phyloP scores from a whole-genome alignment of 2,329 filamentous ascomycete genomes.

The Curvularia sp. region DNA sequence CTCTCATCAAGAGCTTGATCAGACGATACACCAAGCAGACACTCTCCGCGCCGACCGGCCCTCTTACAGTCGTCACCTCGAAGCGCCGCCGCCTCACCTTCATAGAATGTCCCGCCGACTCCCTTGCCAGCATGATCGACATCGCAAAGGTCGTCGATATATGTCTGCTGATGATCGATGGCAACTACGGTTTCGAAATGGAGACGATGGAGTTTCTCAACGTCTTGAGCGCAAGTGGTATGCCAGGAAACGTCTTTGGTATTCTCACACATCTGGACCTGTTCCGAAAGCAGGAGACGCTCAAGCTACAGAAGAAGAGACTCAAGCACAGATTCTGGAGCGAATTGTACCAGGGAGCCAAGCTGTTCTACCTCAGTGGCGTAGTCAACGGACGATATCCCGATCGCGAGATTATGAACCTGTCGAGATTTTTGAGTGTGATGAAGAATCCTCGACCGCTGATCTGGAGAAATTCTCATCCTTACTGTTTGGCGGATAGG shows the following conservation, averaged over 20 bases:
- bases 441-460: conserved; percentile 99
- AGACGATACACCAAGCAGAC: conserved; percentile 96
- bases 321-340: conserved; percentile 97
- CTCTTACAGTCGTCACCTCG: conserved; percentile 93
- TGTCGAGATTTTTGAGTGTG: conserved; percentile 92
- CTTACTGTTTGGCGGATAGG: conserved; percentile 90
- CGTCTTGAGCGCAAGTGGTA: conserved; percentile 88
- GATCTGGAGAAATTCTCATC: conserved; percentile 95
- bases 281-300: conserved; percentile 89
- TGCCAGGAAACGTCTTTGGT: conserved; percentile 98
- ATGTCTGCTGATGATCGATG: conserved; percentile 96
- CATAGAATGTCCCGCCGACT: conserved; percentile 92
- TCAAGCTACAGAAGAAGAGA: conserved; percentile 94
- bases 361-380: conserved; percentile 94
- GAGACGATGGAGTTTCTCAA: conserved; percentile 99
- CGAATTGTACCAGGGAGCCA: conserved; percentile 94
- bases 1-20: conserved; percentile 91
- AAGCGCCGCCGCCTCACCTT: conserved; percentile 96
- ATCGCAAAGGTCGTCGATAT: conserved; percentile 97
- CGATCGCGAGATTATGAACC: conserved; percentile 93
- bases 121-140: conserved; percentile 95
- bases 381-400: conserved; percentile 97
- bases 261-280: conserved; percentile 95
- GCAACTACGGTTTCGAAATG: conserved; percentile 99
- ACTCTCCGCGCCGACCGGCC: conserved; percentile 85